These are phyloP conservation scores for Ogataea corticis DNA, from an alignment of 805 yeast genomes.

Conservation along the genomic window DNA sequence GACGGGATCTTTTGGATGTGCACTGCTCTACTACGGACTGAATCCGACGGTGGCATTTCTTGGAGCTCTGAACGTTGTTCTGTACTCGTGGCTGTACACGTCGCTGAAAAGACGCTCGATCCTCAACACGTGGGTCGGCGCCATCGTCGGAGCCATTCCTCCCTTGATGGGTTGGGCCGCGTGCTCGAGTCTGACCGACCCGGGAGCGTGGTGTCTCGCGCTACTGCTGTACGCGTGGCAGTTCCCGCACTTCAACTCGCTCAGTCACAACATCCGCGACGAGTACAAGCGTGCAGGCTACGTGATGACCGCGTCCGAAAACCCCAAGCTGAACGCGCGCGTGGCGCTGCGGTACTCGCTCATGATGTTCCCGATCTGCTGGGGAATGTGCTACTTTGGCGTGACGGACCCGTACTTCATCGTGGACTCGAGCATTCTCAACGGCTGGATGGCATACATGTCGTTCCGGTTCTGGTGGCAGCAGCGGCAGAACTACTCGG, in stretches of 20 bases:
- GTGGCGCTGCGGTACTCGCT: constrained; percentile 89
- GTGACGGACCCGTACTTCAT: constrained; percentile 82
- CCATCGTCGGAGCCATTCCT: constrained; percentile 97
- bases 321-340: constrained; percentile 88
- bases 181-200: constrained; percentile 73
- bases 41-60: constrained; percentile 80
- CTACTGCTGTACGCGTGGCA: constrained; percentile 95
- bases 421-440: constrained; percentile 77
- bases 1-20: constrained; percentile 71
- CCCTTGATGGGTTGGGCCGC: constrained; percentile 99
- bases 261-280: constrained; percentile 82
- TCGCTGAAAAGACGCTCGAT: constrained; percentile 84
- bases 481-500: constrained; percentile 60
- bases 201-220: constrained; percentile 95
- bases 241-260: constrained; percentile 94
- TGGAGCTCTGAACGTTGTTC: constrained; percentile 76
- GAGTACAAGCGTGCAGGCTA: constrained; percentile 94
- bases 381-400: constrained; percentile 73
- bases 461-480: constrained; percentile 86
- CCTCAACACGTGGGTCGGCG: constrained; percentile 97
- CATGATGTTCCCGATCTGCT: constrained; percentile 92
- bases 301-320: constrained; percentile 94
- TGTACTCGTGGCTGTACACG: constrained; percentile 91
- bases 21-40: constrained; percentile 73
- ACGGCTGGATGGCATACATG: constrained; percentile 82